Evolutionary conservation across 2,329 filamentous ascomycete species (phyloP), one percentile per base, ranked within the genome.

Genomic region (Xylariaceae sp.): DNA sequence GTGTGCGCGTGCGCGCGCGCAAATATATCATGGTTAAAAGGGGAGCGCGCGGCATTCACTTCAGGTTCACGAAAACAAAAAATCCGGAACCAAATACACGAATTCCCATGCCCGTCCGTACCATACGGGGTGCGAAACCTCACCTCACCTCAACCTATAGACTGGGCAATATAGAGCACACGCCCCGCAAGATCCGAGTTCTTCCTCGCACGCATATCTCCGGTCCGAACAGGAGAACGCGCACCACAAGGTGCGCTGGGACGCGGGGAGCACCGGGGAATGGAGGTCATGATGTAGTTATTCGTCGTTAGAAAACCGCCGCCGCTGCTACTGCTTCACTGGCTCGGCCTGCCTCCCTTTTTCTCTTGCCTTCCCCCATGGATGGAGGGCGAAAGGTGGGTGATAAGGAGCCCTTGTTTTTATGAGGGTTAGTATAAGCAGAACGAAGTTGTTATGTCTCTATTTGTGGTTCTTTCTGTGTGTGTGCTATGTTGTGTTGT

Each of bases 101-200:
- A 50, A 35, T 44, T 30, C 23, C 23, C 54, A 56, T 56, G 23
- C 49, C 63, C 61, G 18, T 18, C 45, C 37, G 56, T 34, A 55
- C 45, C 52, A 17, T 39, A 44, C 35, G 30, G 59, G 56, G 60
- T 51, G 49, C 23, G 23, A 30, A 30, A 30, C 23, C 23, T 30
- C 17, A 18, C 17, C 17, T 18, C 17, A 30, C 23, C 23, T 30
- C 23, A 51, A 35, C 48, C 52, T 56, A 64, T 65, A 65, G 59
- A 65, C 57, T 62, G 60, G 59, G 56, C 57, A 61, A 10, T 67
- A 61, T 63, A 65, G 23, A 30, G 23, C 23, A 30, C 23, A 30
- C 23, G 66, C 60, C 61, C 62, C 59, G 58, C 61, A 13, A 5
- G 8, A 10, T 13, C 9, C 37, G 37, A 41, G 37, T 41, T 10